Percentiles rank a stretch among this genome's conserved stretches.
Evolutionary conservation across 2,329 filamentous ascomycete species (phyloP).

Genomic region (Colletotrichum australisinense): DNA sequence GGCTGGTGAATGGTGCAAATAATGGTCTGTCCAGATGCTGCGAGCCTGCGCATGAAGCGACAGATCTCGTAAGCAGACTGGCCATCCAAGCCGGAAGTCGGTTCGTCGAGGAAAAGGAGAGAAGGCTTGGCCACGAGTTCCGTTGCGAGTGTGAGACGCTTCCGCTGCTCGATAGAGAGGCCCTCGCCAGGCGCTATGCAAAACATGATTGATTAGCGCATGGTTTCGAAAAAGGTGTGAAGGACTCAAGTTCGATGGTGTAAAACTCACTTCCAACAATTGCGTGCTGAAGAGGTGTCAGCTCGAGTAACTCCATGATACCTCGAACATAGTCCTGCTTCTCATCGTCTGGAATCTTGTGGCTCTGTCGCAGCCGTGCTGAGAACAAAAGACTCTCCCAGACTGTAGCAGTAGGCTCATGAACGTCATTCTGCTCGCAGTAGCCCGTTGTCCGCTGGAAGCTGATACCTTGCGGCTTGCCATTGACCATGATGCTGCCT

Average conservation of each 20-base stretch:
- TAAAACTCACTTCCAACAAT: slow-evolving; percentile 54
- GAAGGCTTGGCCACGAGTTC: slow-evolving; percentile 76
- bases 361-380: slow-evolving; percentile 71
- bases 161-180: slow-evolving; percentile 63
- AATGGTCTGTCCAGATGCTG: slow-evolving; percentile 72
- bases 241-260: neutral
- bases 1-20: slow-evolving; percentile 61
- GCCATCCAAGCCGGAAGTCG: slow-evolving; percentile 61
- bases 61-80: slow-evolving; percentile 51
- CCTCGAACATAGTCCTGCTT: slow-evolving; percentile 75
- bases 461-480: slow-evolving; percentile 6
- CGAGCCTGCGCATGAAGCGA: slow-evolving; percentile 56
- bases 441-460: slow-evolving; percentile 27
- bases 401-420: slow-evolving; percentile 71
- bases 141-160: slow-evolving; percentile 76
- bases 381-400: slow-evolving; percentile 76
- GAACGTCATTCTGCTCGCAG: slow-evolving; percentile 41
- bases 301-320: slow-evolving; percentile 73
- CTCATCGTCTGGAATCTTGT: slow-evolving; percentile 63
- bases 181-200: slow-evolving; percentile 52
- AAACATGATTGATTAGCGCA: neutral
- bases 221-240: neutral
- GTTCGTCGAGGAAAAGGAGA: slow-evolving; percentile 75
- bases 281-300: slow-evolving; percentile 73
- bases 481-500: slow-evolving; percentile 38